Evolutionary conservation across 768 basidiomycete species (phyloP), one percentile per base, ranked within the genome.

Genomic region (Boletus insuetus): DNA sequence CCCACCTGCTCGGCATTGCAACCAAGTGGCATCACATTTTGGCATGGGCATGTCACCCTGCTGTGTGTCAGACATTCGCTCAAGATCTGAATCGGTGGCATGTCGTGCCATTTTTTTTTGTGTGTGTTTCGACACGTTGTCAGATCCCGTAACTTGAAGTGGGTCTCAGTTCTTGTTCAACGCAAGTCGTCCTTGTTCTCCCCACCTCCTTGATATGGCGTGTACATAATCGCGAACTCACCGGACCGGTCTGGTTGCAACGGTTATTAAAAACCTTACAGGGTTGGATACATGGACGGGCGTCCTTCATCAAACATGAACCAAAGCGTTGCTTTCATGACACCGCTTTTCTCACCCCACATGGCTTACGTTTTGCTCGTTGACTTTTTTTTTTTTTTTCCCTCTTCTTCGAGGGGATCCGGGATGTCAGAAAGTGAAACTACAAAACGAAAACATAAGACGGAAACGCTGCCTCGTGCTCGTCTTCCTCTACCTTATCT

Each of bases 341-440:
- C 10, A 20, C 22, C 9, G 29, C n/a, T 19, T 43, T 53, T 56
- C 55, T 51, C 49, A 55, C 54, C 54, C 54, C 54, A 40, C 54
- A 29, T 29, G 29, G 29, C 29, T 29, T 29, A 29, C 29, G 29
- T 29, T 29, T 29, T 29, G 29, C 8, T 29, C 29, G 29, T 29
- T 29, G 29, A 29, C 8, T 9, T 29, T 29, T 29, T 29, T 29
- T 9, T 9, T 9, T 8, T 8, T 29, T 29, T 9, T 29, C 8
- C 26, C n/a, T n/a, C n/a, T n/a, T n/a, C n/a, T n/a, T 26, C 7
- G 8, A 8, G 8, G 2, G 29, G 1, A n/a, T n/a, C n/a, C n/a
- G n/a, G n/a, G n/a, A n/a, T n/a, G n/a, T n/a, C 4, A 14, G 7
- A 35, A 14, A 6, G 6, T 35, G 14, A 35, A 35, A 14, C n/a